Conservation (phyloP, 495 filamentous ascomycete species). For the Aspergillus ellipticus region DNA sequence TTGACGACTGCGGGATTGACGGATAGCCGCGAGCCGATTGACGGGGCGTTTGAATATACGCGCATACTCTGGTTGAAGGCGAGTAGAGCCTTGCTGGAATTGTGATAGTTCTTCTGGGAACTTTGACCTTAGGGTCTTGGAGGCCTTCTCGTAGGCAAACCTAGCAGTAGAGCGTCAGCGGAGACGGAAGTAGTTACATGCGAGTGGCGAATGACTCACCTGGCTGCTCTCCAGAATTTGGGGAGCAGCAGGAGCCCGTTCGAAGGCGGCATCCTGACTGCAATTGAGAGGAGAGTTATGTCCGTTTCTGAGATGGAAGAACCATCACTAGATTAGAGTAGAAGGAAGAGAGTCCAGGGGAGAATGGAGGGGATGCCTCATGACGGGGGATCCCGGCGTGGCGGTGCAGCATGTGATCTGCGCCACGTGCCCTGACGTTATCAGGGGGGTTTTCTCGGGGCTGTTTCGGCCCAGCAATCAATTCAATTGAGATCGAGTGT, state of each 20-base stretch:
- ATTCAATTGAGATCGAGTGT: too few relatives aligned
- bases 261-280: slow-evolving; percentile 59
- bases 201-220: slow-evolving; percentile 36
- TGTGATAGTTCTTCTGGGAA: slow-evolving; percentile 42
- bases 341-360: slow-evolving; percentile 14
- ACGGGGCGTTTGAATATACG: slow-evolving; percentile 58
- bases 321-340: slow-evolving; percentile 22
- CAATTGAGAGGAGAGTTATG: slow-evolving; percentile 13
- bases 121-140: slow-evolving; percentile 57
- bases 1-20: slow-evolving; percentile 69
- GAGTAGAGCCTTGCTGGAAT: slow-evolving; percentile 37
- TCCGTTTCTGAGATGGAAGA: slow-evolving; percentile 8
- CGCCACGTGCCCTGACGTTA: slow-evolving; percentile 7
- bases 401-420: slow-evolving; percentile 33
- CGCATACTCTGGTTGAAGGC: slow-evolving; percentile 50
- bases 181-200: slow-evolving; percentile 5
- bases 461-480: slow-evolving; percentile 3
- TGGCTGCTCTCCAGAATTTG: slow-evolving; percentile 63
- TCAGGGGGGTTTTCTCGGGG: too few relatives aligned
- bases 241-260: slow-evolving; percentile 68
- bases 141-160: slow-evolving; percentile 51
- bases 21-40: slow-evolving; percentile 66
- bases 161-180: slow-evolving; percentile 32
- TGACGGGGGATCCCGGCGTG: slow-evolving; percentile 27
- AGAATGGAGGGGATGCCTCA: slow-evolving; percentile 27